Percentiles rank a stretch among this genome's conserved stretches.
Conservation (phyloP, 257 asterid species). For the Voacanga thouarsii region DNA sequence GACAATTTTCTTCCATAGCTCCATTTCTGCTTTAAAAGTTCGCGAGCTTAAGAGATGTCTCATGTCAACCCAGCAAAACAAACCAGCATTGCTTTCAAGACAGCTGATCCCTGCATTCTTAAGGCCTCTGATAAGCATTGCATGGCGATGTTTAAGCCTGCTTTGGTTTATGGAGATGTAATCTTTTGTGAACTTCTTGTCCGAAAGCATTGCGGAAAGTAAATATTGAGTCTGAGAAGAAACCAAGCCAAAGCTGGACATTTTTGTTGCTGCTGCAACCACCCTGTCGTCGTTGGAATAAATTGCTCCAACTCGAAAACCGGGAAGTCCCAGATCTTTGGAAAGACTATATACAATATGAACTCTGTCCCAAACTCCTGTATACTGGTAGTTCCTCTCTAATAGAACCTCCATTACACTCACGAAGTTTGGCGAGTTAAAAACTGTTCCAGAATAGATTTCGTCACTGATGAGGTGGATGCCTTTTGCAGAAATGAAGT, state of each 20-base stretch:
- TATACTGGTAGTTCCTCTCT: slow-evolving; percentile 28
- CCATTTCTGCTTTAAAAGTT: slow-evolving; percentile 60
- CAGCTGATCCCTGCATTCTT: slow-evolving; percentile 44
- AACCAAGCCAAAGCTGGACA: slow-evolving; percentile 85
- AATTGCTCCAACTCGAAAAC: slow-evolving; percentile 78
- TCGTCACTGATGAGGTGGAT: slow-evolving; percentile 84
- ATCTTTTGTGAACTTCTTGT: slow-evolving; percentile 44
- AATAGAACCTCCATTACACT: slow-evolving; percentile 63
- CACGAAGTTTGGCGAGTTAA: slow-evolving; percentile 49
- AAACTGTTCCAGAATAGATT: slow-evolving; percentile 77
- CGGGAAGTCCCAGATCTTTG: slow-evolving; percentile 85
- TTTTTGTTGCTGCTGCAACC: slow-evolving; percentile 74
- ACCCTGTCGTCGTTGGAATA: slow-evolving; percentile 61
- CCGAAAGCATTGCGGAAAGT: slow-evolving; percentile 64
- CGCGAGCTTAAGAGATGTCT: slow-evolving; percentile 51
- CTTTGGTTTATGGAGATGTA: slow-evolving; percentile 50
- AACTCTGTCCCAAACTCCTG: slow-evolving; percentile 51
- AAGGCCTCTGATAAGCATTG: slow-evolving; percentile 54
- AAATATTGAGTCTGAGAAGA: slow-evolving; percentile 79
- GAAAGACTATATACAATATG: slow-evolving; percentile 84
- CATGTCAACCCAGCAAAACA: slow-evolving; percentile 88
- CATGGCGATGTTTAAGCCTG: slow-evolving; percentile 54
- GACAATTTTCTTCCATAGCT: slow-evolving; percentile 74
- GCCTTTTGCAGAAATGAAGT: slow-evolving; percentile 49
- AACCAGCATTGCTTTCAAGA: slow-evolving; percentile 64